phyloP scores from a whole-genome alignment of 306 rosid species.

The Nissolia schottii region DNA sequence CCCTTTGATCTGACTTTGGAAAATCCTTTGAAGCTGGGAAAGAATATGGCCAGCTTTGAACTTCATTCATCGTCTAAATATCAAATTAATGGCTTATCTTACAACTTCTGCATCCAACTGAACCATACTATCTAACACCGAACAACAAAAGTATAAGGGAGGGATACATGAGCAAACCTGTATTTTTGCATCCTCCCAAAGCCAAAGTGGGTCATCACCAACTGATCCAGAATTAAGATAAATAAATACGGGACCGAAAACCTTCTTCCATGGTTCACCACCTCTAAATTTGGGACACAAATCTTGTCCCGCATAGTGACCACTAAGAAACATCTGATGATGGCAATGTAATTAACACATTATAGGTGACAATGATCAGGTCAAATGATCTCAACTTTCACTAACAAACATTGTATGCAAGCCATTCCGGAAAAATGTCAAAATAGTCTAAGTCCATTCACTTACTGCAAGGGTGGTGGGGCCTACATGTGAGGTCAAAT shows the following conservation, averaged over 20 bases:
- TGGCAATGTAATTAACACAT: slow-evolving; percentile 13
- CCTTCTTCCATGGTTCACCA: slow-evolving; percentile 89
- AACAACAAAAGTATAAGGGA: slow-evolving; percentile 26
- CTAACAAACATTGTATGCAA: slow-evolving; percentile 12
- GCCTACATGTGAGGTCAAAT: slow-evolving; percentile 81
- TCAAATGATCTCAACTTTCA: neutral
- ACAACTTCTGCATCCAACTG: slow-evolving; percentile 22
- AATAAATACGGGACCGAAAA: slow-evolving; percentile 73
- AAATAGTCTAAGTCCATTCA: slow-evolving; percentile 22
- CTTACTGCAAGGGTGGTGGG: slow-evolving; percentile 80
- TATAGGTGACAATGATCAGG: slow-evolving; percentile 8
- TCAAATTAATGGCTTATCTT: slow-evolving; percentile 24
- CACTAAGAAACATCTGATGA: slow-evolving; percentile 76
- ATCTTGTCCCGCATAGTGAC: slow-evolving; percentile 83
- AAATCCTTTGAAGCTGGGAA: slow-evolving; percentile 80
- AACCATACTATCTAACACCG: slow-evolving; percentile 12
- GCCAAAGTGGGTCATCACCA: slow-evolving; percentile 39
- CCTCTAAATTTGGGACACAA: slow-evolving; percentile 47
- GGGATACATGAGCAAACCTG: slow-evolving; percentile 46
- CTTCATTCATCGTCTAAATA: slow-evolving; percentile 66
- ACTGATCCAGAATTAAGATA: slow-evolving; percentile 53
- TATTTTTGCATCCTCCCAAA: slow-evolving; percentile 83
- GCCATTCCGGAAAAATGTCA: slow-evolving; percentile 2
- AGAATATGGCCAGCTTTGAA: slow-evolving; percentile 76
- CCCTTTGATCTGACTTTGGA: slow-evolving; percentile 53